A percentile compares a stretch with the other conserved stretches of the same genome.
Conservation (phyloP, 1,139 yeast species). For the Eremothecium coryli region DNA sequence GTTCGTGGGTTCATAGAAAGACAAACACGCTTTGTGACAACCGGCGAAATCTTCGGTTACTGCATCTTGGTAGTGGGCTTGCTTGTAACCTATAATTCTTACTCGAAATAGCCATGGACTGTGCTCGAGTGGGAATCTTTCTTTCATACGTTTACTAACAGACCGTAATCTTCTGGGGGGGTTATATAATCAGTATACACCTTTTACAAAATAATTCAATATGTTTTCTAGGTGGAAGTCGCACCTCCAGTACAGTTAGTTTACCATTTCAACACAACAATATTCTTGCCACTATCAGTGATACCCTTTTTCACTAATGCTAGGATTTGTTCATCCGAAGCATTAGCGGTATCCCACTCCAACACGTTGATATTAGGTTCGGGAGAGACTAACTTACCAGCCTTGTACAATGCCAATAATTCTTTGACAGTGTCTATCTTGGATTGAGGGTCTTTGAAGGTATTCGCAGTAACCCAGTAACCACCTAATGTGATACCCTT, state of each 20-base stretch:
- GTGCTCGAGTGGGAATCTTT: no score
- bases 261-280: conserved; percentile 30
- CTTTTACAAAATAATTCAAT: no score
- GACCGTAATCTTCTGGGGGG: no score
- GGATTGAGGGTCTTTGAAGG: conserved; percentile 52
- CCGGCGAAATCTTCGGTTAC: background rate
- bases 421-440: conserved; percentile 52
- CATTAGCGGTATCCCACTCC: conserved; percentile 37
- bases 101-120: background rate
- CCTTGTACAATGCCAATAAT: conserved; percentile 57
- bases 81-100: background rate
- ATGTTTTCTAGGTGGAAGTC: no score
- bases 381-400: conserved; percentile 42
- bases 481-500: conserved; percentile 81
- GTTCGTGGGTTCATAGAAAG: background rate
- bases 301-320: conserved; percentile 47
- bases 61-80: background rate
- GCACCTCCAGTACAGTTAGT: no score
- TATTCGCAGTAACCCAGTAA: conserved; percentile 84
- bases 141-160: no score
- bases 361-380: conserved; percentile 49
- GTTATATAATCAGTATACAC: no score
- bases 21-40: background rate
- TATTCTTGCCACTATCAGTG: conserved; percentile 37
- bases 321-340: conserved; percentile 42